Percentiles rank a stretch among this genome's conserved stretches.
These are phyloP conservation scores for Ganoderma resinaceum DNA, from an alignment of 1,284 basidiomycete species.

Conservation along the genomic window DNA sequence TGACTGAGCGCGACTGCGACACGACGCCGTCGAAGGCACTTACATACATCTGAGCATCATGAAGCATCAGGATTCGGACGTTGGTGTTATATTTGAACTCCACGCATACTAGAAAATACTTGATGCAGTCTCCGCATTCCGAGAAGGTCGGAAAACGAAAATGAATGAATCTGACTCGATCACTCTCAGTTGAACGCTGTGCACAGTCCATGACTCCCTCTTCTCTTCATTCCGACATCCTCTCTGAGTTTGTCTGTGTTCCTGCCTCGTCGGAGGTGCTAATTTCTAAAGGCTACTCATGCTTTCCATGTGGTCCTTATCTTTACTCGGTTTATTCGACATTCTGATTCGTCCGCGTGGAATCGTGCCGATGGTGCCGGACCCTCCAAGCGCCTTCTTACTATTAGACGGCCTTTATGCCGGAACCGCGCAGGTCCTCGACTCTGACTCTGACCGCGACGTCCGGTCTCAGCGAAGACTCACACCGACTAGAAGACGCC, in stretches of 20 bases:
- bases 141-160: not conserved
- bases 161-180: not conserved
- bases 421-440: not conserved
- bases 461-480: not conserved
- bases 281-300: not conserved
- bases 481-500: not conserved
- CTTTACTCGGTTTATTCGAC: not conserved
- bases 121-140: not conserved
- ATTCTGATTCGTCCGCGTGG: not conserved
- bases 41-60: no score
- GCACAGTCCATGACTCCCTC: no score
- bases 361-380: slow-evolving; percentile 12
- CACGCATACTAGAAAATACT: not conserved
- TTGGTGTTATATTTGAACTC: no score
- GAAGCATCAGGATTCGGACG: no score
- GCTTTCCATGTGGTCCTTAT: not conserved
- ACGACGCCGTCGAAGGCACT: no score
- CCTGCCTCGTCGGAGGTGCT: not conserved
- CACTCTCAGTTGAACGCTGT: not conserved
- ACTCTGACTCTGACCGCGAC: not conserved
- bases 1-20: not conserved
- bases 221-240: not conserved
- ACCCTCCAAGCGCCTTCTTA: not conserved
- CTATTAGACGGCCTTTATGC: not conserved
- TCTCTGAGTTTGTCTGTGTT: not conserved